These are phyloP conservation scores for Tubosaeta sp. DNA, from an alignment of 768 basidiomycete genomes.

Conservation along the genomic window DNA sequence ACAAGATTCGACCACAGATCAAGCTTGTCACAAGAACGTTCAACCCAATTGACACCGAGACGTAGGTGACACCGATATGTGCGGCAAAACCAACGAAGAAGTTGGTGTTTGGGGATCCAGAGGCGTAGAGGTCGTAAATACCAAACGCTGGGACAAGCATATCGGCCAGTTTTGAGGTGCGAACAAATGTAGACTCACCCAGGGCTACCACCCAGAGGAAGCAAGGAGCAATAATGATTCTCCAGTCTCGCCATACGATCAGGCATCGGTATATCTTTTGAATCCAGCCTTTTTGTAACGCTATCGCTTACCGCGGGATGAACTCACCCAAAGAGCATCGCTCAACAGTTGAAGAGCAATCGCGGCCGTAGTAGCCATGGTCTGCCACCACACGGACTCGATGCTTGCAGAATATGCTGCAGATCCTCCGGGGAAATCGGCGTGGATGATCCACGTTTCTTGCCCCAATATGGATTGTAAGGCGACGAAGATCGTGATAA, in stretches of 20 bases:
- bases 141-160: constrained; percentile 1
- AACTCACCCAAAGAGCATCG: constrained; percentile 32
- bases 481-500: constrained; percentile 26
- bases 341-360: constrained; percentile 28
- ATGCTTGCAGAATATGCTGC: constrained; percentile 26
- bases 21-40: constrained; percentile 3
- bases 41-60: constrained; percentile 4
- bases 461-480: constrained; percentile 19
- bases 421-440: constrained; percentile 31
- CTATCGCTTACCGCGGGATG: not conserved
- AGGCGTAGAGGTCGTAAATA: constrained; percentile 3
- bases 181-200: not conserved
- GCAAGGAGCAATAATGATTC: constrained; percentile 7
- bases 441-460: constrained; percentile 32
- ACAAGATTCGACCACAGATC: constrained; percentile 10
- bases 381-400: constrained; percentile 21
- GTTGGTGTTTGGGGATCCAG: not conserved
- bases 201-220: constrained; percentile 8
- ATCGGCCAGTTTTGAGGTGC: not conserved
- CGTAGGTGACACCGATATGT: constrained; percentile 8
- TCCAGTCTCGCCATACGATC: constrained; percentile 27
- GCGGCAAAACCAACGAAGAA: constrained; percentile 6
- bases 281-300: not conserved
- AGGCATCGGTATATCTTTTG: constrained; percentile 34
- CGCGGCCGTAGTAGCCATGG: constrained; percentile 24